phyloP scores from a whole-genome alignment of 176 grass and related monocot species.

The Musa beccarii region DNA sequence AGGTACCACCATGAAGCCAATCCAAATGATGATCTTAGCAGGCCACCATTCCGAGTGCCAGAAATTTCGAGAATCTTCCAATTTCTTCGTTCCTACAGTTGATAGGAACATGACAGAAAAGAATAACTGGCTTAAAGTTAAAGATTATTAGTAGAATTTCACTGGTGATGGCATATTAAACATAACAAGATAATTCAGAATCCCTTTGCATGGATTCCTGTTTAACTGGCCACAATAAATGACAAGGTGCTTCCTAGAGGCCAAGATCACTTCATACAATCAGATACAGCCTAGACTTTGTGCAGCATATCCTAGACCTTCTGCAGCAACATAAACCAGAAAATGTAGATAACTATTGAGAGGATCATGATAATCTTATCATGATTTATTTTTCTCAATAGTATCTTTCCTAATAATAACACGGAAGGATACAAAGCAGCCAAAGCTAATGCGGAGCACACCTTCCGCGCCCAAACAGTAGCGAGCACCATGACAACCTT shows the following conservation, averaged over 20 bases:
- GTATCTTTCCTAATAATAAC: no score
- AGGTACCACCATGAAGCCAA: conserved; percentile 56
- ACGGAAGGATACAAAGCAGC: conserved; percentile 81
- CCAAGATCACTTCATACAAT: no score
- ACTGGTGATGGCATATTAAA: no score
- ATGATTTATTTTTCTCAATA: no score
- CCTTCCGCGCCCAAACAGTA: conserved; percentile 82
- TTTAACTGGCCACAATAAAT: no score
- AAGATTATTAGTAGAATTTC: background rate
- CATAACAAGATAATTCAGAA: no score
- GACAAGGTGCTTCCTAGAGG: no score
- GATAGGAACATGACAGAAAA: conserved; percentile 95
- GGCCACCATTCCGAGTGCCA: conserved; percentile 99
- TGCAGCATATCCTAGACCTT: no score
- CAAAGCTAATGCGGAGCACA: conserved; percentile 83
- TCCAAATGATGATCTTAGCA: conserved; percentile 70
- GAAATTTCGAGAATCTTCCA: conserved; percentile 58
- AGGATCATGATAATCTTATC: no score
- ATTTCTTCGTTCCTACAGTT: conserved; percentile 46
- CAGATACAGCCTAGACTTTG: no score
- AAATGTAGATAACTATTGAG: conserved; percentile 12
- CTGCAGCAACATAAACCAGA: no score
- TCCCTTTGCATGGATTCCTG: no score
- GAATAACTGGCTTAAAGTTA: conserved; percentile 44
- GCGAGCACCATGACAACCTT: conserved; percentile 40